Base-by-base conservation (phyloP, 1,139 yeast genomes). In the Suhomyces wounanorum region DNA sequence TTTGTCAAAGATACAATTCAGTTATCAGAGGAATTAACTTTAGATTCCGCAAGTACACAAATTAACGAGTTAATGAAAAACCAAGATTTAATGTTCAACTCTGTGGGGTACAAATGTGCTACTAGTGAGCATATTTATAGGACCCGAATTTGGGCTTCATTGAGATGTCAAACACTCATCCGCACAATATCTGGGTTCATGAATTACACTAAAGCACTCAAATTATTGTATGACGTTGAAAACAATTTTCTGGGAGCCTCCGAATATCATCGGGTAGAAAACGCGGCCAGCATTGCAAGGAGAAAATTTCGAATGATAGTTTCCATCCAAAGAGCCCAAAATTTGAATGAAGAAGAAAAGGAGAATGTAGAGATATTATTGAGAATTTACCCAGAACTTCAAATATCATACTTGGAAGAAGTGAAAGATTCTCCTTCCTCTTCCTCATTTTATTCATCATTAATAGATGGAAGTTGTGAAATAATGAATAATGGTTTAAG, bases 261-360 rank as follows among this genome's bases (percentile, higher is more conserved):
- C 9, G 30, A 30, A 6, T 8, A 17, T 23, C 9, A 8, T 7
- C 14, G 18, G 3, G 10, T 11, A 31, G 79, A 70, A 51, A 70
- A 67, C 39, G 79, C 80, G 1, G 62, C 73, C 0, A 57, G 65
- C 1, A 68, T 71, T 69, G 59, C 83, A 64, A 48, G 78, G 69
- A 38, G 92, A 45, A 89, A 89, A 62, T 88, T 87, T 61, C 74
- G 81, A 43, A 64, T 89, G 55, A 73, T 89, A 9, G 82, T 87
- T 6, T 86, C 96, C 0, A 81, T 89, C 83, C 96, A 89, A 64
- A 73, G 85, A 48, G 77, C 79, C 58, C 70, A 75, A 43, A 68
- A 75, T 1, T 85, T 89, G 57, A 69, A 65, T 31, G 61, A 62
- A 0, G 81, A 77, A 13, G 91, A 88, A 61, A 70, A 65, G 30